Conservation (phyloP, 176 grass and related monocot genomes). For the Carex littledalei region DNA sequence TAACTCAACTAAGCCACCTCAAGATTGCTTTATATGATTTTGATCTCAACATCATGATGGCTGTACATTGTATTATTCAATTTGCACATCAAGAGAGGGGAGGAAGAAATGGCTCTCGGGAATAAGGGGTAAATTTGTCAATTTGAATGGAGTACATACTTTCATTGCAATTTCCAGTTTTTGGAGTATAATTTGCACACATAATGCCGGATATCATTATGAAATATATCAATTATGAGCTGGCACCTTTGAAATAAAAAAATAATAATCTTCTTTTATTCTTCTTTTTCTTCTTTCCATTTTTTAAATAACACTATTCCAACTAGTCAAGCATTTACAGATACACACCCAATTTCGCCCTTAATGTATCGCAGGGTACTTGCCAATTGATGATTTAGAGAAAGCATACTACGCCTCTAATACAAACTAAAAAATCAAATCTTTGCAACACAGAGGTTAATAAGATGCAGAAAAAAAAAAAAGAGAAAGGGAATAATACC, state of each 20-base stretch:
- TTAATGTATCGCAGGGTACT: not conserved
- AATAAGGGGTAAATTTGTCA: not conserved
- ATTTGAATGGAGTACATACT: not conserved
- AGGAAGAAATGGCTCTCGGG: not conserved
- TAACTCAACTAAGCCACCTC: not conserved
- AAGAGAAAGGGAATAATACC: slow-evolving; percentile 22
- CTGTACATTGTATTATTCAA: not conserved
- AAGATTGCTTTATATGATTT: not conserved
- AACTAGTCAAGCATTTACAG: not conserved
- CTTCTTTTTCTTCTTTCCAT: not conserved
- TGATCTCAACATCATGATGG: not conserved
- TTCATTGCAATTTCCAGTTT: not conserved
- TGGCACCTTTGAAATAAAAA: too few relatives aligned
- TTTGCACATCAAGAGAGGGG: not conserved
- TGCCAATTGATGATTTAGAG: not conserved
- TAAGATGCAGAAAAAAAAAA: not conserved
- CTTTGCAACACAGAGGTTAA: not conserved
- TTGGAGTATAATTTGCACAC: not conserved
- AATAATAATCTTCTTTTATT: not conserved
- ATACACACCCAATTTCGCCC: not conserved
- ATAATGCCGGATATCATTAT: not conserved
- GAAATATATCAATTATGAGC: not conserved
- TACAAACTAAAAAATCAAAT: not conserved
- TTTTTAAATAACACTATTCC: not conserved
- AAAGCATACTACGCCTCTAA: not conserved